Evolutionary conservation across 208 protist species (phyloP), one percentile per base, ranked within the genome.

Genomic region (Crithidia thermophila): DNA sequence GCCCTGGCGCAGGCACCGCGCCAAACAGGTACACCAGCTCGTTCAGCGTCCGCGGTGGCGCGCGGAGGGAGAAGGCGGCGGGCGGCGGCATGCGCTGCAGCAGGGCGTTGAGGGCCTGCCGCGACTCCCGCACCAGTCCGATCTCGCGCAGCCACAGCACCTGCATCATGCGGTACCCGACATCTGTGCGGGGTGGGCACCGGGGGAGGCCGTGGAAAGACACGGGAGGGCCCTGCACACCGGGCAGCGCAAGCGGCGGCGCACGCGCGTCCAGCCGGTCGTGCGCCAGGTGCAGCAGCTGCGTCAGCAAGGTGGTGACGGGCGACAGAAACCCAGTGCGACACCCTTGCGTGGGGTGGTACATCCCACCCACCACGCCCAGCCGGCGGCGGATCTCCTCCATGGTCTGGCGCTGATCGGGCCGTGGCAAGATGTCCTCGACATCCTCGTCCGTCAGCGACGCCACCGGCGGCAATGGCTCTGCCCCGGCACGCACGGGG

Each of bases 111-210:
- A 82, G 31, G 9, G 81, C 55, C 33, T 31, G 45, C 16, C 59
- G 37, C 28, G 83, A 73, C 59, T 85, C 67, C 40, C 60, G 51
- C 43, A 47, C 23, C 31, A 91, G 53, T 6, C 88, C 88, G 46
- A 77, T 66, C 74, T 94, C 88, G 11, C 66, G 73, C 59, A 90
- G 52, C 88, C 88, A 94, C 64, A 90, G 53, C 50, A 83, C 74
- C 63, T 88, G 82, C 82, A 91, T 88, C 52, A 87, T 75, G 45
- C 75, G 79, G 52, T 90, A 90, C 18, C 73, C 62, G 4, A 83
- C 53, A 16, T 67, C 75, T 18, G 67, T 77, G 18, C 79, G 79
- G 20, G 69, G 50, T 16, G 58, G 64, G 52, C 63, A 70, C 7
- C 47, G 23, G 0, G 88, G 88, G 14, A 94, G 49, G 23, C 84